Conservation (phyloP, 192 early-diverging fungal genomes). For the Coemansia sp. region DNA sequence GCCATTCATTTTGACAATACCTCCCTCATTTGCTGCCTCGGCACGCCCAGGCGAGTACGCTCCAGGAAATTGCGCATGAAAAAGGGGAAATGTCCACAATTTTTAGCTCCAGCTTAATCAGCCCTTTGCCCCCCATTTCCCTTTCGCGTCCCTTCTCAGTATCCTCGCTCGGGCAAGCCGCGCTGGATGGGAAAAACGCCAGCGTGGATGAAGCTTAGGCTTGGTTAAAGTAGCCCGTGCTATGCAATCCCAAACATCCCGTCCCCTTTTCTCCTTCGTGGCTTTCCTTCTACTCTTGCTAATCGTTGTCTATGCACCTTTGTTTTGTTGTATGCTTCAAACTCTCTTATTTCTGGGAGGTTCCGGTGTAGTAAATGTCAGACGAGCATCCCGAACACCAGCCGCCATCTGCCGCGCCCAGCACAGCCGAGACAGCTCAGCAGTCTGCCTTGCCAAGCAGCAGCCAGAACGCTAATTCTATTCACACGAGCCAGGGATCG, state of each 20-base stretch:
- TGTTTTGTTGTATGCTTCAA: background rate
- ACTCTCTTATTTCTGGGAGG: background rate
- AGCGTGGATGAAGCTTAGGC: background rate
- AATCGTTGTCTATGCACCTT: background rate
- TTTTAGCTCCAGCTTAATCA: constrained; percentile 10
- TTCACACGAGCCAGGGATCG: background rate
- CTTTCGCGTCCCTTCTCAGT: background rate
- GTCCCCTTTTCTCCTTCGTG: background rate
- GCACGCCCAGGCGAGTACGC: background rate
- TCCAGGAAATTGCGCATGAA: background rate
- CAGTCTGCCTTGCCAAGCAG: background rate
- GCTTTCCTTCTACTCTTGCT: constrained; percentile 1
- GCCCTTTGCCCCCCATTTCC: background rate
- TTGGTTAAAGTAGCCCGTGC: background rate
- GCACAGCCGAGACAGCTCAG: constrained; percentile 5
- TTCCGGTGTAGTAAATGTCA: constrained; percentile 48
- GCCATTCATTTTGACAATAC: constrained; percentile 7
- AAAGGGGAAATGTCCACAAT: background rate
- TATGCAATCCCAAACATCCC: background rate
- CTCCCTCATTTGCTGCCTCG: constrained; percentile 2
- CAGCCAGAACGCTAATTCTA: background rate
- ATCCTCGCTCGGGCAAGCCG: background rate
- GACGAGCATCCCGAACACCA: constrained; percentile 25
- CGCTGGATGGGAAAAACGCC: background rate
- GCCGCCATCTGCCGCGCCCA: constrained; percentile 9